Conservation (phyloP, 495 filamentous ascomycete species). For the Daldinia childiae region DNA sequence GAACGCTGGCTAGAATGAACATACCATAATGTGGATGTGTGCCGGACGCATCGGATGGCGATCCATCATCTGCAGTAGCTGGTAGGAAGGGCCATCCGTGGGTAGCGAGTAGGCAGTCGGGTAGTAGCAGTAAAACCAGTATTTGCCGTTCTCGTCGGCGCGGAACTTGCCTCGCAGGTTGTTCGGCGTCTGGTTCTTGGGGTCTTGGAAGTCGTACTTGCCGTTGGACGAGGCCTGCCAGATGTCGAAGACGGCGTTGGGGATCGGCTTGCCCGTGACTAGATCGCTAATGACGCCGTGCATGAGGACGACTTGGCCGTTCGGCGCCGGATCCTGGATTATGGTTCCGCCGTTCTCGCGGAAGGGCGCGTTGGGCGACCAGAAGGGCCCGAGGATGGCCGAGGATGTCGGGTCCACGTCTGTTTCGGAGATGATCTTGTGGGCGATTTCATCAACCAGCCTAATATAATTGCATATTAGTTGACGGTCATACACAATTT, state of each 20-base stretch:
- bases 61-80: slow-evolving; percentile 75
- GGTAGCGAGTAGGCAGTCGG: slow-evolving; percentile 84
- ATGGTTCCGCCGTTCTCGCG: slow-evolving; percentile 73
- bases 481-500: not conserved
- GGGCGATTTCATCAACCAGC: slow-evolving; percentile 85
- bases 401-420: slow-evolving; percentile 78
- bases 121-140: slow-evolving; percentile 83
- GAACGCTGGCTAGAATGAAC: slow-evolving; percentile 34
- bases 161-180: slow-evolving; percentile 87
- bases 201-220: slow-evolving; percentile 91
- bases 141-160: slow-evolving; percentile 77
- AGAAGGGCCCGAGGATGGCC: slow-evolving; percentile 88
- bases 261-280: slow-evolving; percentile 75
- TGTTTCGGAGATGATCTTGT: slow-evolving; percentile 77
- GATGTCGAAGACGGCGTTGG: slow-evolving; percentile 78
- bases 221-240: slow-evolving; percentile 89
- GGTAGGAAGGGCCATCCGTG: slow-evolving; percentile 74
- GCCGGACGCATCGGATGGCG: slow-evolving; percentile 85
- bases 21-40: slow-evolving; percentile 85
- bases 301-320: slow-evolving; percentile 75
- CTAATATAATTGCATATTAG: slow-evolving; percentile 46
- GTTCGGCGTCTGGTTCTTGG: slow-evolving; percentile 76
- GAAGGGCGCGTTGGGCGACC: slow-evolving; percentile 84
- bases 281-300: slow-evolving; percentile 79
- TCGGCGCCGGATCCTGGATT: slow-evolving; percentile 70